Percentiles rank a stretch among this genome's conserved stretches.
phyloP scores from a whole-genome alignment of 2,329 filamentous ascomycete genomes.

The Phialophora macrospora region DNA sequence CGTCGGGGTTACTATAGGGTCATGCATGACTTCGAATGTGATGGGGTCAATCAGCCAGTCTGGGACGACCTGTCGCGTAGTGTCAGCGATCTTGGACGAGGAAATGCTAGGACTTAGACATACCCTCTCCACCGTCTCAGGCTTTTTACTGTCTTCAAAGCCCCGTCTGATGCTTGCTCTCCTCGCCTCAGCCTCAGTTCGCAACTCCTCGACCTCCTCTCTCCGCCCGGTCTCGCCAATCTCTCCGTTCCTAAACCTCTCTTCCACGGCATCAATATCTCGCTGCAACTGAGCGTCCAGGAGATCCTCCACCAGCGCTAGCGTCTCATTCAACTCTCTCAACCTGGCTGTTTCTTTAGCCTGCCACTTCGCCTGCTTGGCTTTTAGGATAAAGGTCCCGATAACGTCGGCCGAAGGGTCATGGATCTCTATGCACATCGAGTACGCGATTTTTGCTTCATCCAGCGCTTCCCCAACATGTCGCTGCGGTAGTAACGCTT shows the following conservation, averaged over 20 bases:
- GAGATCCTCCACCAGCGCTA: constrained; percentile 48
- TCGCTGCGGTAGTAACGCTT: constrained; percentile 77
- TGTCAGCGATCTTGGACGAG: background rate
- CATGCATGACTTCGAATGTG: constrained; percentile 58
- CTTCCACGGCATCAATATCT: constrained; percentile 46
- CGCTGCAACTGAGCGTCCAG: constrained; percentile 48
- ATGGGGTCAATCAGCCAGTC: constrained; percentile 57
- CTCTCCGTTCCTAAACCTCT: constrained; percentile 38
- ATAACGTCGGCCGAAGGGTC: constrained; percentile 73
- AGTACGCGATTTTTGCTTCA: constrained; percentile 73
- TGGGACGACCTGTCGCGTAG: constrained; percentile 48
- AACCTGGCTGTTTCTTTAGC: constrained; percentile 63
- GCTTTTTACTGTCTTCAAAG: constrained; percentile 50
- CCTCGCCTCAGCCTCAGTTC: constrained; percentile 56
- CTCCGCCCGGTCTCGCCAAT: constrained; percentile 69
- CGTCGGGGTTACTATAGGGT: constrained; percentile 65
- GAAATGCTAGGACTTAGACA: background rate
- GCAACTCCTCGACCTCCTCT: constrained; percentile 66
- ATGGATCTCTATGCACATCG: constrained; percentile 65
- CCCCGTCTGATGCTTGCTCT: constrained; percentile 52
- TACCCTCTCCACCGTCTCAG: constrained; percentile 51
- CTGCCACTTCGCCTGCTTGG: constrained; percentile 88
- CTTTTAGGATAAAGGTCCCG: constrained; percentile 73
- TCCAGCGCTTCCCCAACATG: constrained; percentile 74
- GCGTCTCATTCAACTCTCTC: constrained; percentile 52